Evolutionary conservation across 1,139 yeast genomes (phyloP).

Genomic region (Pichia kudriavzevii): DNA sequence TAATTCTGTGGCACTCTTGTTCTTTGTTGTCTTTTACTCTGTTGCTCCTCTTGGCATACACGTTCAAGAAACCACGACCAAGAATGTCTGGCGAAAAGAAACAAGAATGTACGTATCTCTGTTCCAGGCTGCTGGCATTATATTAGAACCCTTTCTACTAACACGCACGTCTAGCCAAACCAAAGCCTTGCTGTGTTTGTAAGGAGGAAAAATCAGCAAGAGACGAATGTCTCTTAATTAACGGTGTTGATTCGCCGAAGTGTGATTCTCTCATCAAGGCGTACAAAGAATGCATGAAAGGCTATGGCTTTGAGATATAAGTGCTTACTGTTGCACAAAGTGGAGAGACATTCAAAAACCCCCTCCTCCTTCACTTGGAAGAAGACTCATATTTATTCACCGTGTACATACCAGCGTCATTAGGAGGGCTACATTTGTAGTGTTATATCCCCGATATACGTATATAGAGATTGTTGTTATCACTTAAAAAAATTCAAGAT

Average conservation of each 20-base stretch:
- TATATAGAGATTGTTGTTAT: too few relatives aligned
- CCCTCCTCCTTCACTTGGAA: too few relatives aligned
- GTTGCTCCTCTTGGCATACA: background rate
- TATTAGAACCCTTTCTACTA: too few relatives aligned
- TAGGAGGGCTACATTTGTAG: too few relatives aligned
- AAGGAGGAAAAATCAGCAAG: constrained; percentile 73
- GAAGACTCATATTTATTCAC: too few relatives aligned
- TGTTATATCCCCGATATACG: too few relatives aligned
- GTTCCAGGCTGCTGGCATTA: too few relatives aligned
- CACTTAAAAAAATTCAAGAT: background rate
- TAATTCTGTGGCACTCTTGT: too few relatives aligned
- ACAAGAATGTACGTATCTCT: constrained; percentile 16
- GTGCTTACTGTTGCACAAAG: too few relatives aligned
- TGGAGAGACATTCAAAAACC: too few relatives aligned
- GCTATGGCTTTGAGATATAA: constrained; percentile 64
- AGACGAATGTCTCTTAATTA: constrained; percentile 77
- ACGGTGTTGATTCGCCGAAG: constrained; percentile 79
- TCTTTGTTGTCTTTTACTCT: background rate
- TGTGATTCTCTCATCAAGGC: constrained; percentile 64
- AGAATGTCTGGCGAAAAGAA: constrained; percentile 19
- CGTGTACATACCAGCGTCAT: too few relatives aligned
- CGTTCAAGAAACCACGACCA: background rate
- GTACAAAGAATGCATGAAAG: constrained; percentile 86
- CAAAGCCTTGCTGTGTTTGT: constrained; percentile 97
- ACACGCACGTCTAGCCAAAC: constrained; percentile 45